Base-by-base conservation (phyloP, 306 rosid species). In the Purshia tridentata region DNA sequence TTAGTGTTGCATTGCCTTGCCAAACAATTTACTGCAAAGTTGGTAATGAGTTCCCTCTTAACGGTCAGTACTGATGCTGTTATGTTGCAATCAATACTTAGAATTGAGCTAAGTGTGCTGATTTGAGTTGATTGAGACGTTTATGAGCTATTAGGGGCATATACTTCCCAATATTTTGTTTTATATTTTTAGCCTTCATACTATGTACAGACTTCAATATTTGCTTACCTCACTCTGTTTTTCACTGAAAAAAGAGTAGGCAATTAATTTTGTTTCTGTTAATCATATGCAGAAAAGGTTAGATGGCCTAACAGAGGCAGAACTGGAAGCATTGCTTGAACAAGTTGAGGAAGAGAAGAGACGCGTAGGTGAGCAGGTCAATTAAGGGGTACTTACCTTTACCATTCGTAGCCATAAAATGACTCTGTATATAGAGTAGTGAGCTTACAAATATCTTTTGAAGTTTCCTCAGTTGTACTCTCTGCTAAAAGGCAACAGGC, bases 341-440 rank as follows among this genome's bases (percentile, higher is more conserved):
- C 96, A 91, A 81, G 90, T 94, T 51, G 98, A 89, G 84, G 98
- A 94, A 84, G 98, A 94, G 84, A 94, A 94, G 87, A 82, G 84
- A 67, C 90, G 87, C 72, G 40, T 79, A 67, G 83, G 85, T 7
- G 87, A 76, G 54, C 79, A 83, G 84, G 86, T 82, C 65, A 81
- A 86, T 45, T 83, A 74, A 85, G 80, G 78, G 35, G 69, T 56
- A 55, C 52, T 63, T 51, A 63, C 83, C 69, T 78, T 55, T 55
- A n/a, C 67, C 77, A 80, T 76, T 40, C 58, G 59, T 77, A 77
- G 42, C 68, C 47, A 53, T 58, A 39, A 42, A 51, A 69, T 12
- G 67, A 63, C 67, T 73, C 62, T 63, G 62, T 65, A 61, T 57
- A 80, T 50, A 70, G 41, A 45, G 47, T 63, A 54, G 57, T 66